Evolutionary conservation across 495 filamentous ascomycete species (phyloP).

Genomic region (Ramalina peruviana): DNA sequence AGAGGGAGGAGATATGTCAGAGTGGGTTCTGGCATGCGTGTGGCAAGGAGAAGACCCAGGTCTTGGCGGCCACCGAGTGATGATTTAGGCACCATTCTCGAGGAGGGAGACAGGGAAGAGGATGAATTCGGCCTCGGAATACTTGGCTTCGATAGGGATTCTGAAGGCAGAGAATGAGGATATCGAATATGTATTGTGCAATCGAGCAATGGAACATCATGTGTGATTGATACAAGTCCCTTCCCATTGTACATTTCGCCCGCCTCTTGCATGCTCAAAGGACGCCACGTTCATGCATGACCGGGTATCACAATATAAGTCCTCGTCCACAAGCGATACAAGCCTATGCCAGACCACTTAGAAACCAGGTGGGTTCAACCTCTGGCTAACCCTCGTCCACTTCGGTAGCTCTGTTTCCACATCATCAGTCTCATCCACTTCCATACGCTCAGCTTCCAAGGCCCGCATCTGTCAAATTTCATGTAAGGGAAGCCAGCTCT

Average conservation of each 20-base stretch:
- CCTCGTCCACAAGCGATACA: too few species aligned
- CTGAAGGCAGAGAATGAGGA: neutral
- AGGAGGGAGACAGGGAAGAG: constrained; percentile 17
- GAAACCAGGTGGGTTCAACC: constrained; percentile 87
- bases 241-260: too few species aligned
- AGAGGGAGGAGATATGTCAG: neutral
- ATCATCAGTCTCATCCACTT: neutral
- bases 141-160: neutral
- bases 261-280: too few species aligned
- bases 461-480: neutral
- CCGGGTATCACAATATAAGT: too few species aligned
- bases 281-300: too few species aligned
- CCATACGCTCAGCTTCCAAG: neutral
- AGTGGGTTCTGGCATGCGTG: neutral
- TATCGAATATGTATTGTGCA: too few species aligned
- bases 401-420: constrained; percentile 62
- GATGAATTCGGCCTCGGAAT: constrained; percentile 8
- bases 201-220: too few species aligned
- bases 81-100: constrained; percentile 25
- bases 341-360: constrained; percentile 28
- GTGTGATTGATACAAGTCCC: too few species aligned
- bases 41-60: constrained; percentile 15
- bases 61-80: constrained; percentile 27
- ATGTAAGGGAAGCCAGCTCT: neutral
- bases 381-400: constrained; percentile 88